Evolutionary conservation across 345 rosid species (phyloP).

Genomic region (Eucalyptus camaldulensis): DNA sequence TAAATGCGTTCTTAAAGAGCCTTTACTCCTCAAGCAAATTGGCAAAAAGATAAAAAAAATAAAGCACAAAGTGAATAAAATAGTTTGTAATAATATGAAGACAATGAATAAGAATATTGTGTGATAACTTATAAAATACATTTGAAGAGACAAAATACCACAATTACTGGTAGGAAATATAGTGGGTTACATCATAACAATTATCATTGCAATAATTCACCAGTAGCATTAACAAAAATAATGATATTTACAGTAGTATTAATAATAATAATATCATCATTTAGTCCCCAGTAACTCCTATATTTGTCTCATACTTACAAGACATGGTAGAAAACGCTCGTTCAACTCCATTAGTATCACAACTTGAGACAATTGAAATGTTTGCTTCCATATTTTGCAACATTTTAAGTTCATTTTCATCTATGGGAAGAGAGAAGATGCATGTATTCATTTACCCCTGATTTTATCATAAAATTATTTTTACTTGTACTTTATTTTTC

Average conservation of each 20-base stretch:
- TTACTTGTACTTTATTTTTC: no score
- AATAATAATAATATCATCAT: no score
- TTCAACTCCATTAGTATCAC: neutral
- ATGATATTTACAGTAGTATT: no score
- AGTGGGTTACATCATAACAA: neutral
- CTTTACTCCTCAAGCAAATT: neutral
- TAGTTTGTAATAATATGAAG: no score
- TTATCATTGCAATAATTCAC: neutral
- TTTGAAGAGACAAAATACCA: neutral
- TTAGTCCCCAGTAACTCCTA: no score
- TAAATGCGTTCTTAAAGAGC: neutral
- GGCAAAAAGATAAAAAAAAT: no score
- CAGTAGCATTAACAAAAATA: neutral
- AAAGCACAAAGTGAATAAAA: neutral
- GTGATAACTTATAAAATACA: no score
- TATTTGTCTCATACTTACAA: neutral
- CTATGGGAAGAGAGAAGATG: neutral
- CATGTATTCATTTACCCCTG: neutral
- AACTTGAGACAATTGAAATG: no score
- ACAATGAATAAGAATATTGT: no score
- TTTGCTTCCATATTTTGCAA: rapidly evolving
- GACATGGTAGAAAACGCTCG: rapidly evolving
- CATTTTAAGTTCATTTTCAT: neutral
- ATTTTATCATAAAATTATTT: no score
- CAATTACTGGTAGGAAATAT: neutral